Evolutionary conservation across 2,329 filamentous ascomycete species (phyloP).

Genomic region (Pseudogymnoascus sp.): DNA sequence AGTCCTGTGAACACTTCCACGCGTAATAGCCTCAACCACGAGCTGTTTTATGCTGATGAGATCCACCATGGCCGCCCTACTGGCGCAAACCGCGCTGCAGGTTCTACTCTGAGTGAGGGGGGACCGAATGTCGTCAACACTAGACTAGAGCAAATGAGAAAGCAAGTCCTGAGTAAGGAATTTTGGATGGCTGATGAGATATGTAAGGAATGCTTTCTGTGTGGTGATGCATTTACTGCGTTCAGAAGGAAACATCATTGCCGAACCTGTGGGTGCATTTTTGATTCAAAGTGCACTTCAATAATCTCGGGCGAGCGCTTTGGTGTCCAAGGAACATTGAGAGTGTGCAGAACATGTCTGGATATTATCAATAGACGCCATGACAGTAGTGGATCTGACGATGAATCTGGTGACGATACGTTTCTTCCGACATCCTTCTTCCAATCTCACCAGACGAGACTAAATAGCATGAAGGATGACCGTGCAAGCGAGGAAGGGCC

Average conservation of each 20-base stretch:
- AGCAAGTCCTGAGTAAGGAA: conserved; percentile 85
- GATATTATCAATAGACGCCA: conserved; percentile 85
- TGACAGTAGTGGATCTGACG: conserved; percentile 80
- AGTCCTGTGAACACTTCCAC: conserved; percentile 53
- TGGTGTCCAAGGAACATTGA: conserved; percentile 73
- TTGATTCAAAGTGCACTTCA: conserved; percentile 91
- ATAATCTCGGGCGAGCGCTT: conserved; percentile 85
- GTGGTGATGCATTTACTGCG: conserved; percentile 82
- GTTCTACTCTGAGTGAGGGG: conserved; percentile 50
- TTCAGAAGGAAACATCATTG: conserved; percentile 97
- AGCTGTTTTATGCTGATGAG: conserved; percentile 45
- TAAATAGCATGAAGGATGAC: conserved; percentile 32
- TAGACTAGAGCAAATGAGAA: conserved; percentile 65
- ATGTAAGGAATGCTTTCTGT: conserved; percentile 93
- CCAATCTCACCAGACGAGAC: conserved; percentile 45
- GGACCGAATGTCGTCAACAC: conserved; percentile 54
- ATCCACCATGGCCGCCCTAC: conserved; percentile 31
- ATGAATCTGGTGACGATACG: conserved; percentile 68
- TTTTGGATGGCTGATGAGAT: conserved; percentile 99
- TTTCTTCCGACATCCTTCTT: conserved; percentile 57
- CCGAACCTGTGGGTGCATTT: conserved; percentile 93
- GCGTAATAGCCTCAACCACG: conserved; percentile 52
- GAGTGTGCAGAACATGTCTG: conserved; percentile 90
- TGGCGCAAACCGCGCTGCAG: conserved; percentile 47
- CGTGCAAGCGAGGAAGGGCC: conserved; percentile 33